Conservation (phyloP, 2,329 filamentous ascomycete genomes). For the Botrytis aclada region DNA sequence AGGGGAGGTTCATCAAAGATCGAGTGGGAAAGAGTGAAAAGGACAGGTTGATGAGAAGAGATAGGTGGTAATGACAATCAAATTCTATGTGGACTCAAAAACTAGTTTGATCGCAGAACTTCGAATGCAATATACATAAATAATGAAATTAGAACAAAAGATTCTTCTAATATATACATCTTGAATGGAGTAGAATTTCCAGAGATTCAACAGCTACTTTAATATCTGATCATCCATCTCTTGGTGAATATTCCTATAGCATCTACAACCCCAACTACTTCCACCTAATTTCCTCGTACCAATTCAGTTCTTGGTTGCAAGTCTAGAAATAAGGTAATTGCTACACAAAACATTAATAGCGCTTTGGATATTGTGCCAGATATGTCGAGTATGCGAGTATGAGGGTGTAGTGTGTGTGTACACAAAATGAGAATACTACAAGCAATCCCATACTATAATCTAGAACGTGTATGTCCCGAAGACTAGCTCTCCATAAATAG, state of each 20-base stretch:
- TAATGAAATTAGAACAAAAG: accelerated
- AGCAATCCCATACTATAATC: neutral
- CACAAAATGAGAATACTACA: neutral
- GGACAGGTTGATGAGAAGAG: too few species aligned
- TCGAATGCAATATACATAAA: neutral
- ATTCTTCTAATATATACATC: neutral
- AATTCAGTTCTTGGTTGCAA: too few species aligned
- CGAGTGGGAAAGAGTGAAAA: neutral
- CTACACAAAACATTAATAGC: neutral
- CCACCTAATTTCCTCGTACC: too few species aligned
- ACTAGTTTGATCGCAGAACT: neutral
- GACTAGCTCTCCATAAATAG: neutral
- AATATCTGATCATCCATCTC: neutral
- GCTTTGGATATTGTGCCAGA: neutral
- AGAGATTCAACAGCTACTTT: neutral
- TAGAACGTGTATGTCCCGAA: neutral
- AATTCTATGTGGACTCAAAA: neutral
- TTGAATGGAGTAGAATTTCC: neutral
- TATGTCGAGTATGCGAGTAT: neutral
- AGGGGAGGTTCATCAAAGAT: too few species aligned
- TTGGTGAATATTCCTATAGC: neutral
- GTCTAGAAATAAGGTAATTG: too few species aligned
- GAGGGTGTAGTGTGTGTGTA: too few species aligned
- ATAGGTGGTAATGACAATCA: accelerated
- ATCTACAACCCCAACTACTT: neutral